Evolutionary conservation across 441 rosid genomes (phyloP).

Genomic region (Croton laevigatus): DNA sequence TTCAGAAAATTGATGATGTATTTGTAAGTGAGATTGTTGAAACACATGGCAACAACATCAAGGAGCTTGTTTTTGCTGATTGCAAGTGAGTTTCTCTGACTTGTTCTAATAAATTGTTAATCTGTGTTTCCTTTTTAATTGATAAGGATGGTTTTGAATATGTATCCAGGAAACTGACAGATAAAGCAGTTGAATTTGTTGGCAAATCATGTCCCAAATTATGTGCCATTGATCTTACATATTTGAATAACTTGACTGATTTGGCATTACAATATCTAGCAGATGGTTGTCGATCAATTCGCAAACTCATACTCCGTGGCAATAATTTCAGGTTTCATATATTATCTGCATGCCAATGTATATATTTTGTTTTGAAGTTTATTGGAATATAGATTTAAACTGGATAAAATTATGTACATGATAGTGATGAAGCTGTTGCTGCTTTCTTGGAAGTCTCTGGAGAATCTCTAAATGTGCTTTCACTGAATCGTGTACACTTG

Average conservation of each 20-base stretch:
- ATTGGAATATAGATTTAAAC: neutral
- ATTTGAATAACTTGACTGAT: slow-evolving; percentile 37
- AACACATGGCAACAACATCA: slow-evolving; percentile 33
- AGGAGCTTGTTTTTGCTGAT: slow-evolving; percentile 41
- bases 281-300: slow-evolving; percentile 41
- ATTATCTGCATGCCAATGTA: neutral
- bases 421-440: slow-evolving; percentile 53
- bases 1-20: slow-evolving; percentile 30
- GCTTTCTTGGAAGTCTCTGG: slow-evolving; percentile 49
- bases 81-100: slow-evolving; percentile 37
- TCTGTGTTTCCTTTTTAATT: slow-evolving; percentile 4
- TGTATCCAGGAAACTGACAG: slow-evolving; percentile 46
- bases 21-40: slow-evolving; percentile 23
- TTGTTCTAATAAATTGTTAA: slow-evolving; percentile 7
- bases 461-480: slow-evolving; percentile 34
- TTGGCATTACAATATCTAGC: slow-evolving; percentile 34
- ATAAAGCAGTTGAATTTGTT: slow-evolving; percentile 28
- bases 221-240: slow-evolving; percentile 41
- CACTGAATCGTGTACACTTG: slow-evolving; percentile 31
- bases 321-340: slow-evolving; percentile 42
- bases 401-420: slow-evolving; percentile 12
- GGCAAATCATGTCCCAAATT: slow-evolving; percentile 39
- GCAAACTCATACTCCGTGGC: slow-evolving; percentile 32
- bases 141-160: slow-evolving; percentile 16
- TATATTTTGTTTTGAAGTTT: neutral